These are phyloP conservation scores for Digitaria exilis DNA, from an alignment of 202 grass and related monocot species.

Conservation along the genomic window DNA sequence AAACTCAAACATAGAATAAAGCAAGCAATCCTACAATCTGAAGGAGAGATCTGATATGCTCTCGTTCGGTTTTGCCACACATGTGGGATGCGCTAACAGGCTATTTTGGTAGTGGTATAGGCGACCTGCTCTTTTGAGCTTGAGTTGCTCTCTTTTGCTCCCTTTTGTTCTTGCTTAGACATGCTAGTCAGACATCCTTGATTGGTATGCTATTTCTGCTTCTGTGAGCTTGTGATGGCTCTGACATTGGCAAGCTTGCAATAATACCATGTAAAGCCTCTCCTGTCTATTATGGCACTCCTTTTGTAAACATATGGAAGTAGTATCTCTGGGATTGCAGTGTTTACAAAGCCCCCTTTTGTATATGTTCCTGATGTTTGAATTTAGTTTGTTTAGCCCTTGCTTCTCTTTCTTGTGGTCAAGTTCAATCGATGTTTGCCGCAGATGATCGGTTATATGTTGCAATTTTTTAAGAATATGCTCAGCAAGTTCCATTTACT, in stretches of 20 bases:
- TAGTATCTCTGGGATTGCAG: background rate
- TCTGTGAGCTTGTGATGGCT: conserved; percentile 57
- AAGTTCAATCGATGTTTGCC: background rate
- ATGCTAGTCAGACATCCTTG: conserved; percentile 25
- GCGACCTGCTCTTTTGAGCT: conserved; percentile 27
- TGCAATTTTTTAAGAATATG: conserved; percentile 15
- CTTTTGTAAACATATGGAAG: conserved; percentile 29
- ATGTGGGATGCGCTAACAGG: conserved; percentile 41
- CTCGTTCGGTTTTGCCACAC: conserved; percentile 47
- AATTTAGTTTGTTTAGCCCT: background rate
- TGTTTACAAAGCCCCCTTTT: background rate
- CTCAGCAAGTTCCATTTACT: background rate
- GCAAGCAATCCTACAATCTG: conserved; percentile 37
- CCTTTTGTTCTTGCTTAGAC: conserved; percentile 26
- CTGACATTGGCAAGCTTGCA: conserved; percentile 37
- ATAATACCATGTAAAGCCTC: conserved; percentile 21
- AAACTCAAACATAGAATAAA: conserved; percentile 42
- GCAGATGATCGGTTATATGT: background rate
- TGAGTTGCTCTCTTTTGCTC: conserved; percentile 43
- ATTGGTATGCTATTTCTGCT: conserved; percentile 12
- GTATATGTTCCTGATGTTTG: conserved; percentile 12
- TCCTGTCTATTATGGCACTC: conserved; percentile 17
- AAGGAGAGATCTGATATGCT: conserved; percentile 45
- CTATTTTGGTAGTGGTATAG: conserved; percentile 22
- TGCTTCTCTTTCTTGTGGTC: conserved; percentile 4